phyloP scores from a whole-genome alignment of 352 stramenopile species.

The Phytophthora meadii region DNA sequence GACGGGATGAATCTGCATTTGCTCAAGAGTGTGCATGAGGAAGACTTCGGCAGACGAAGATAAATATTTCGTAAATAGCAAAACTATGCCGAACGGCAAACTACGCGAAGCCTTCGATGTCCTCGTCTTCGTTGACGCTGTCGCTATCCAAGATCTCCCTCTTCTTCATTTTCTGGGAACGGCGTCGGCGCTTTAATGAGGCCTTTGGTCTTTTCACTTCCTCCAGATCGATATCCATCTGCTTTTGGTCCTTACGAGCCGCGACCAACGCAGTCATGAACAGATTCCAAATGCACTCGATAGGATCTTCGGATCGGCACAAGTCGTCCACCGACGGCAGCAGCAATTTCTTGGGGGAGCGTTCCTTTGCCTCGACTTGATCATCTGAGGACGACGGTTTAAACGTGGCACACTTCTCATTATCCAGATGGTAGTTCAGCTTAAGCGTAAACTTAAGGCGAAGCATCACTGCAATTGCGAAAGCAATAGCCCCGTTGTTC shows the following conservation, averaged over 20 bases:
- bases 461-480: constrained; percentile 72
- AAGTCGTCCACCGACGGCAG: constrained; percentile 50
- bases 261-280: constrained; percentile 63
- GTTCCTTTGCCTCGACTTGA: constrained; percentile 38
- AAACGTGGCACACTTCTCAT: constrained; percentile 86
- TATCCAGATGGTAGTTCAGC: constrained; percentile 66
- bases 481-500: constrained; percentile 40
- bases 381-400: constrained; percentile 49
- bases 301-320: constrained; percentile 32
- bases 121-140: constrained; percentile 44
- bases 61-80: constrained; percentile 10
- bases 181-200: constrained; percentile 42
- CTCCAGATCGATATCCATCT: constrained; percentile 70
- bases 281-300: constrained; percentile 65
- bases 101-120: constrained; percentile 44
- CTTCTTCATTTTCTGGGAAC: constrained; percentile 45
- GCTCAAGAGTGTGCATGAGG: constrained; percentile 27
- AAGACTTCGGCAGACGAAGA: constrained; percentile 28
- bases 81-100: constrained; percentile 10
- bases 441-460: constrained; percentile 83
- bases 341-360: constrained; percentile 28
- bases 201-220: constrained; percentile 20
- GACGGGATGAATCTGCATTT: constrained; percentile 36
- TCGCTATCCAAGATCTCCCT: constrained; percentile 24
- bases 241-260: constrained; percentile 68